Conservation (phyloP, 768 basidiomycete genomes). For the Brasilioporus rufonigricans region DNA sequence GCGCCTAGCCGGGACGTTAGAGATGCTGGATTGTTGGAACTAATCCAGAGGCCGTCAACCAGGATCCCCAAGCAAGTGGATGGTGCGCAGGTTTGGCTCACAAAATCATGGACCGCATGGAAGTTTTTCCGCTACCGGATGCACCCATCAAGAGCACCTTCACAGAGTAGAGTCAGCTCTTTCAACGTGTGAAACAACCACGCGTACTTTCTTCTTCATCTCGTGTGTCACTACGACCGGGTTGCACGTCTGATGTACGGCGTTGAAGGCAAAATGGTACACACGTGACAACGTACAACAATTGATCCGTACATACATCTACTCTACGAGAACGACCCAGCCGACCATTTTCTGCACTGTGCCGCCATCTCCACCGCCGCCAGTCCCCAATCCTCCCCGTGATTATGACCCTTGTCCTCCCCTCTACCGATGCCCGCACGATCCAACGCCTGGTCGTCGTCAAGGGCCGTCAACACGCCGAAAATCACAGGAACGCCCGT, state of each 20-base stretch:
- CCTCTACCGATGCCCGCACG: constrained; percentile 84
- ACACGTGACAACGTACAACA: constrained; percentile 9
- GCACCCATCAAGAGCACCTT: constrained; percentile 98
- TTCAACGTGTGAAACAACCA: neutral
- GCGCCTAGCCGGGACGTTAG: constrained; percentile 90
- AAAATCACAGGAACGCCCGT: constrained; percentile 94
- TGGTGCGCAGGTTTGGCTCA: constrained; percentile 40
- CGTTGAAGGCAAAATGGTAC: neutral
- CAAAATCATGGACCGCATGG: constrained; percentile 99
- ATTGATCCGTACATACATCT: neutral
- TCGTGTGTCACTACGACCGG: neutral
- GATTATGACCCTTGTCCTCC: constrained; percentile 82
- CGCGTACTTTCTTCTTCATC: constrained; percentile 34
- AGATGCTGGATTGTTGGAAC: constrained; percentile 92
- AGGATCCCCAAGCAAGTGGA: constrained; percentile 4
- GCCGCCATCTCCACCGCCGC: constrained; percentile 94
- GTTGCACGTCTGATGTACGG: no score
- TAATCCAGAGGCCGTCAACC: constrained; percentile 31
- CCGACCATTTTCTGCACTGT: constrained; percentile 61
- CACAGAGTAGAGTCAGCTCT: neutral
- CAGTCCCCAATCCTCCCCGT: constrained; percentile 97
- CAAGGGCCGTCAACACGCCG: constrained; percentile 90
- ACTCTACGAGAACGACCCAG: constrained; percentile 54
- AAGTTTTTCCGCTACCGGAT: constrained; percentile 91
- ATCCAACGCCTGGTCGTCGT: constrained; percentile 92